Percentiles rank a stretch among this genome's conserved stretches.
Evolutionary conservation across 176 grass and related monocot species (phyloP).

Genomic region (maize (Zea mays)): DNA sequence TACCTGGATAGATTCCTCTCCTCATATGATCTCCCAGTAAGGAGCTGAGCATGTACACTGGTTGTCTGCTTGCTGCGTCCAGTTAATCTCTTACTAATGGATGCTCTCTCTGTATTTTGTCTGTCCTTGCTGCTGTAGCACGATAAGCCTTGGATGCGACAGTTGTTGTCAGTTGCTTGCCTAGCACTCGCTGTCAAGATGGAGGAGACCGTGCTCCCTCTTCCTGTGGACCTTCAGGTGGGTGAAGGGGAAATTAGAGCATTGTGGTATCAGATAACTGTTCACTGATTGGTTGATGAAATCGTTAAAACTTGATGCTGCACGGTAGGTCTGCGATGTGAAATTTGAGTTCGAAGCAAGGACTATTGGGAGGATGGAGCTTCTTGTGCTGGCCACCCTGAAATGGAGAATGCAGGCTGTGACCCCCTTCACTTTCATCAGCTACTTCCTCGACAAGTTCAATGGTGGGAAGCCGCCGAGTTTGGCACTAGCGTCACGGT

Average conservation of each 20-base stretch:
- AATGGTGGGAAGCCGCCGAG: conserved; percentile 41
- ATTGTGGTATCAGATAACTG: conserved; percentile 11
- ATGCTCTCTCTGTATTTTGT: conserved; percentile 3
- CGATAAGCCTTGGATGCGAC: conserved; percentile 67
- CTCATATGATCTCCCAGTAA: conserved; percentile 62
- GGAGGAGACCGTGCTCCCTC: conserved; percentile 72
- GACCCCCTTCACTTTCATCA: conserved; percentile 69
- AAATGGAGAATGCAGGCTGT: conserved; percentile 82
- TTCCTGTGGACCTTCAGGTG: conserved; percentile 76
- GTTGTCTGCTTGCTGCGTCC: conserved; percentile 9
- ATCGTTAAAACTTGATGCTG: conserved; percentile 22
- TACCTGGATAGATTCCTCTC: conserved; percentile 93
- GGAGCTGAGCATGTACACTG: conserved; percentile 40
- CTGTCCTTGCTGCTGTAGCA: conserved; percentile 51
- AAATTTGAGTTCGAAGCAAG: conserved; percentile 54
- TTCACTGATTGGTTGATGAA: neutral
- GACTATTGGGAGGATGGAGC: conserved; percentile 78
- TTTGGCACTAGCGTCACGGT: conserved; percentile 38
- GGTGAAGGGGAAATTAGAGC: conserved; percentile 13
- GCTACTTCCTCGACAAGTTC: conserved; percentile 66
- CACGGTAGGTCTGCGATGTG: conserved; percentile 47
- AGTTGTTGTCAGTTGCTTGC: conserved; percentile 73
- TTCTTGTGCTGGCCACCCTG: conserved; percentile 54
- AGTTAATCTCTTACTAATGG: conserved; percentile 28
- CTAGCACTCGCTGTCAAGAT: conserved; percentile 84